Base-by-base conservation (phyloP, 2,329 filamentous ascomycete species). In the Thermoascus crustaceus region DNA sequence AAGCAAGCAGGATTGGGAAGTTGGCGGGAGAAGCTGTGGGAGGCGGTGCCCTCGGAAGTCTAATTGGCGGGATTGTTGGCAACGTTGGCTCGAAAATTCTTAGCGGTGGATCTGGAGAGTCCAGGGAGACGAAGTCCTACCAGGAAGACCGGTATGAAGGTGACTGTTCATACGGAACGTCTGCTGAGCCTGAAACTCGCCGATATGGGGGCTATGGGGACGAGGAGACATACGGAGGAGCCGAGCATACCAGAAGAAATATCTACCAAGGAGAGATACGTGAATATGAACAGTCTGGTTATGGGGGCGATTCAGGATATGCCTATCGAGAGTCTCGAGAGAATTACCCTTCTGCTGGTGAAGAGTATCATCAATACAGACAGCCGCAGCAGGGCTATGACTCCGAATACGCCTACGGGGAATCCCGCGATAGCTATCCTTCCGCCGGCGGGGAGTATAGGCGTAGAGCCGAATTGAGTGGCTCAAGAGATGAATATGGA, bases 31-130 rank as follows among this genome's bases (percentile, higher is more conserved):
- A 79, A 46, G 75, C 74, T 30, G 71, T 76, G 32, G 76, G 76
- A 29, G 78, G 78, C 31, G 77, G 80, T 32, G 75, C 75, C 7
- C 56, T 86, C 1, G 81, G 82, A 19, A 79, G 80, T 16, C 64
- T 94, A 27, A 68, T 94, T 8, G 80, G 79, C 36, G 76, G 79
- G 18, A 60, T 83, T 21, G 81, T 83, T 18, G 66, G 71, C 19
- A 69, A 65, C 17, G 60, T 74, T 41, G 69, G 71, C 19, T 73
- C 73, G 22, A 76, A 75, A 24, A 63, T 88, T 10, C 71, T 93
- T 6, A 75, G 78, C 7, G 72, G 73, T 8, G 72, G 40, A 30
- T 27, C 31, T 23, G 23, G 25, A 7, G 40, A 37, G 18, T 36
- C 36, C 24, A 46, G 21, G 40, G 37, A 34, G 22, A 41, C 32